These are phyloP conservation scores for Pyrenophora teres DNA, from an alignment of 2,329 filamentous ascomycete genomes.

Conservation along the genomic window DNA sequence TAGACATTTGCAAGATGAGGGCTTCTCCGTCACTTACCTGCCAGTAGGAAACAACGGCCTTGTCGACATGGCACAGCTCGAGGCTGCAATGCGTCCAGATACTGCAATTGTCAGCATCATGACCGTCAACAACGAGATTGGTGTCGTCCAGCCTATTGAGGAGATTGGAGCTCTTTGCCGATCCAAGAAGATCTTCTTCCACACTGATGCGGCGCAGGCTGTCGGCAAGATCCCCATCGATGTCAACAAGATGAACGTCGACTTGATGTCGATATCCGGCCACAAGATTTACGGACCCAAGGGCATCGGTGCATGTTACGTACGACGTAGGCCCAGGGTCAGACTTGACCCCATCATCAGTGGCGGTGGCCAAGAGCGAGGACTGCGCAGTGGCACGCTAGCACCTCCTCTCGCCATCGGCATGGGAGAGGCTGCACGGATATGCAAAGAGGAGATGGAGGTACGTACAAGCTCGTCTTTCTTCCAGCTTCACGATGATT, in stretches of 20 bases:
- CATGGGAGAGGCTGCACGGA: slow-evolving; percentile 92
- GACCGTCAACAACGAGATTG: slow-evolving; percentile 99
- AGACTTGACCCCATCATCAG: slow-evolving; percentile 95
- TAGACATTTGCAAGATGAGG: slow-evolving; percentile 93
- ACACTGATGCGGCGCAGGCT: slow-evolving; percentile 93
- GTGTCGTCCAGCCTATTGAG: slow-evolving; percentile 94
- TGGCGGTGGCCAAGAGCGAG: slow-evolving; percentile 94
- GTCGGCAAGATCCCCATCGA: slow-evolving; percentile 98
- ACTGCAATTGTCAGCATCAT: slow-evolving; percentile 95
- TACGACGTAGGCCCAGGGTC: slow-evolving; percentile 88
- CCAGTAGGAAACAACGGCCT: slow-evolving; percentile 88
- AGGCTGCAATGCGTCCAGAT: slow-evolving; percentile 87
- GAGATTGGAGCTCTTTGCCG: slow-evolving; percentile 93
- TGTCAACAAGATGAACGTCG: slow-evolving; percentile 97
- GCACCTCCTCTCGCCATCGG: slow-evolving; percentile 87
- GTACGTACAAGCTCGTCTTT: slow-evolving; percentile 62
- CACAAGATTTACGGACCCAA: slow-evolving; percentile 99
- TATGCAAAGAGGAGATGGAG: slow-evolving; percentile 86
- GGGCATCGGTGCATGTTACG: slow-evolving; percentile 94
- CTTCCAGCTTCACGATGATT: slow-evolving; percentile 65
- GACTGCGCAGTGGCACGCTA: slow-evolving; percentile 89
- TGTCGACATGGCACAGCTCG: slow-evolving; percentile 79
- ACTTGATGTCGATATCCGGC: slow-evolving; percentile 97
- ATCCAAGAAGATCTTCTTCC: slow-evolving; percentile 93
- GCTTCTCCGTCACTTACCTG: slow-evolving; percentile 95